Evolutionary conservation across 331 rosid species (phyloP).

Genomic region (Ulmus americana): DNA sequence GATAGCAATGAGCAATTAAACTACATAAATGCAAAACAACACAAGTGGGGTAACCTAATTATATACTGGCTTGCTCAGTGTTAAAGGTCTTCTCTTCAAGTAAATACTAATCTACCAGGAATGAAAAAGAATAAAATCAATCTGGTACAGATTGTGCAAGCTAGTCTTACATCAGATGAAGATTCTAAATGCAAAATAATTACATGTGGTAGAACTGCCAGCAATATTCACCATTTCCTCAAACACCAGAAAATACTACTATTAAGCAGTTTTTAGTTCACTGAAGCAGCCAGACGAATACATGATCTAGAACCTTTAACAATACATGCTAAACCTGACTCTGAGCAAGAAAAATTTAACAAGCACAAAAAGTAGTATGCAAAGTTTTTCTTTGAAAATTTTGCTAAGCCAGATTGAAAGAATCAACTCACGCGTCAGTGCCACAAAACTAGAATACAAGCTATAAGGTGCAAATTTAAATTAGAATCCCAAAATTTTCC

Average conservation of each 20-base stretch:
- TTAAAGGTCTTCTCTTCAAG: neutral
- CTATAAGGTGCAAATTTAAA: neutral
- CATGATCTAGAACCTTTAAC: neutral
- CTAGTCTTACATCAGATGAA: neutral
- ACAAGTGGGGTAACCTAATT: neutral
- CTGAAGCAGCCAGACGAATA: neutral
- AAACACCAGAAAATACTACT: neutral
- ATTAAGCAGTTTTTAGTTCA: neutral
- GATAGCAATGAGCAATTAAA: constrained; percentile 5
- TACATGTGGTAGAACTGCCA: neutral
- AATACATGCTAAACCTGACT: neutral
- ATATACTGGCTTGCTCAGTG: neutral
- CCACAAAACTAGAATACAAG: neutral
- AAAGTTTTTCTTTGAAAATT: neutral
- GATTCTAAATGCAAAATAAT: neutral
- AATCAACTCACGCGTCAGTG: neutral
- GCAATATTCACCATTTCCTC: neutral
- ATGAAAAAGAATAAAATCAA: neutral
- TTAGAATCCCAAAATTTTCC: neutral
- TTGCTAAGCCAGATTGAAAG: neutral
- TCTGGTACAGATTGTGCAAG: neutral
- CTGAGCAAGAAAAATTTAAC: neutral
- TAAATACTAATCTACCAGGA: neutral
- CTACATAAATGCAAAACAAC: neutral
- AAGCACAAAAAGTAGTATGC: neutral